Percentiles rank a stretch among this genome's conserved stretches.
Evolutionary conservation across 164 flowering plant species (phyloP).

Genomic region (Chloranthus sessilifolius): DNA sequence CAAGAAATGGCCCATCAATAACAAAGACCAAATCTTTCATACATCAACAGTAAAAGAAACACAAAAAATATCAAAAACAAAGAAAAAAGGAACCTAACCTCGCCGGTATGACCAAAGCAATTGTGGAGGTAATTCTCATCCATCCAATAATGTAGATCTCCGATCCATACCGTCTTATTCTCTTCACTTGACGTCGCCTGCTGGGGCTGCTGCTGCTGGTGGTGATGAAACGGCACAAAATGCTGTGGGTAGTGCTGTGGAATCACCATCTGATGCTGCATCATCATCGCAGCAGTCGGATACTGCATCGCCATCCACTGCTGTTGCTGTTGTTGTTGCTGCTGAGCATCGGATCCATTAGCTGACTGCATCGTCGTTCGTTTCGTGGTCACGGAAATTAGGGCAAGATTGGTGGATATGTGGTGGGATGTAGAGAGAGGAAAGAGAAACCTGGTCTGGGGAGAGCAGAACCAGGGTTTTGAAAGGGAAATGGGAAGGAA

Average conservation of each 20-base stretch:
- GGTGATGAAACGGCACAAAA: conserved; percentile 45
- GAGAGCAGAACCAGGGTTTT: conserved; percentile 19
- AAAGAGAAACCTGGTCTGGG: conserved; percentile 9
- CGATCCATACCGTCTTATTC: conserved; percentile 84
- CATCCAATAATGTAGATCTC: conserved; percentile 90
- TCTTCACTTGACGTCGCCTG: conserved; percentile 31
- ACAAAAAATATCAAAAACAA: no score
- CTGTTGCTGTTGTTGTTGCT: conserved; percentile 22
- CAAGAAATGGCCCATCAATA: no score
- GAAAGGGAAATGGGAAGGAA: conserved; percentile 3
- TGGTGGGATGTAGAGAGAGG: conserved; percentile 5
- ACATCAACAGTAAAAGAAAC: no score
- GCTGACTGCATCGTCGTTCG: conserved; percentile 37
- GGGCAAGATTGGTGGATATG: not conserved
- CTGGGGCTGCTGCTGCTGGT: conserved; percentile 25
- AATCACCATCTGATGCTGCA: conserved; percentile 70
- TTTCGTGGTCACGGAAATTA: not conserved
- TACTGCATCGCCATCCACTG: conserved; percentile 76
- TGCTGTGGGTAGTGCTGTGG: conserved; percentile 48
- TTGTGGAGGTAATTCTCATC: conserved; percentile 75
- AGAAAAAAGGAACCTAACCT: conserved; percentile 28
- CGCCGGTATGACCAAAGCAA: conserved; percentile 68
- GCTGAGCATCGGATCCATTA: conserved; percentile 35
- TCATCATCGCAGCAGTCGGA: conserved; percentile 63
- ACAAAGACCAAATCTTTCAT: no score